A percentile compares a stretch with the other conserved stretches of the same genome.
Conservation (phyloP, 1,139 yeast genomes). For the Pichia cactophila region DNA sequence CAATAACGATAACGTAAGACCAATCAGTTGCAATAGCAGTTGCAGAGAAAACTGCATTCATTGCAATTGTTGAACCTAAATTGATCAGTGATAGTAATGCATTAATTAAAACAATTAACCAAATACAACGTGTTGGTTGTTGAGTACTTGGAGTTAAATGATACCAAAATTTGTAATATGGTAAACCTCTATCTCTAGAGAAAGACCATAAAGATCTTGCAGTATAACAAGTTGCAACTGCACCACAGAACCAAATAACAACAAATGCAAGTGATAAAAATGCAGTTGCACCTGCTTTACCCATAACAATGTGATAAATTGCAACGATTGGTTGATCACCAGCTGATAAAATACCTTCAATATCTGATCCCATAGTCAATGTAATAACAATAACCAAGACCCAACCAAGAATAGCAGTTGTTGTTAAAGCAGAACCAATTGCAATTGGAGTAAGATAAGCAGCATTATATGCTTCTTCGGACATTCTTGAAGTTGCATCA, state of each 20-base stretch:
- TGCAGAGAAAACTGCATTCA: slow-evolving; percentile 43
- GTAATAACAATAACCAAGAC: slow-evolving; percentile 28
- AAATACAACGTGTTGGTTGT: slow-evolving; percentile 33
- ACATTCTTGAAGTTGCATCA: slow-evolving; percentile 37
- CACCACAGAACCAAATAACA: slow-evolving; percentile 31
- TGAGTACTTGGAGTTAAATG: slow-evolving; percentile 29
- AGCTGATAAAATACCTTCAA: slow-evolving; percentile 30
- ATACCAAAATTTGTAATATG: slow-evolving; percentile 32
- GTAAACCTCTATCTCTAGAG: slow-evolving; percentile 38
- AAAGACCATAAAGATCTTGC: slow-evolving; percentile 32
- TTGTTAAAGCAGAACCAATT: slow-evolving; percentile 28
- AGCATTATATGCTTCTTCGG: slow-evolving; percentile 44
- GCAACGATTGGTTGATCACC: slow-evolving; percentile 43
- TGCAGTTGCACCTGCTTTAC: slow-evolving; percentile 47
- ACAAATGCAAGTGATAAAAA: slow-evolving; percentile 40
- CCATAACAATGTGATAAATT: slow-evolving; percentile 42
- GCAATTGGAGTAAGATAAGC: slow-evolving; percentile 31
- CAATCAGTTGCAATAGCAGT: slow-evolving; percentile 40
- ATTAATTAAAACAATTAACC: slow-evolving; percentile 29
- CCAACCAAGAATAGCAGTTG: slow-evolving; percentile 31
- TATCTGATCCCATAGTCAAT: slow-evolving; percentile 39
- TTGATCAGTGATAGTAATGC: slow-evolving; percentile 31
- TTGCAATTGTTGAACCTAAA: slow-evolving; percentile 33
- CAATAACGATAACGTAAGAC: slow-evolving; percentile 35
- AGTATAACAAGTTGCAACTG: slow-evolving; percentile 29